phyloP scores from a whole-genome alignment of 148 eudicot genomes.

The Diospyros lotus region DNA sequence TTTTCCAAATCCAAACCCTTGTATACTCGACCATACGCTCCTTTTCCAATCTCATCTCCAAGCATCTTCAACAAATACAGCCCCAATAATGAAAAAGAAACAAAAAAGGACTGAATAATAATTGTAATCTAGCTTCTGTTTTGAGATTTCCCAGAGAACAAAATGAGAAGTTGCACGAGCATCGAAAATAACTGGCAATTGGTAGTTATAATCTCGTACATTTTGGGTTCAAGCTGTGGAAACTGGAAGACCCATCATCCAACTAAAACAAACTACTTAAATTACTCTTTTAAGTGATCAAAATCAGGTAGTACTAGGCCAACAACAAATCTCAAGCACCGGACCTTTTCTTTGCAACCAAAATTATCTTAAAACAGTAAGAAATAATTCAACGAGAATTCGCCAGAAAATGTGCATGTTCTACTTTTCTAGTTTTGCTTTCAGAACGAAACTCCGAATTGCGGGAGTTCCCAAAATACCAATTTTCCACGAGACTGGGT shows the following conservation, averaged over 20 bases:
- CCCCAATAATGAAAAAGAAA: background rate
- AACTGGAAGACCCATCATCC: background rate
- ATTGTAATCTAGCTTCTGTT: background rate
- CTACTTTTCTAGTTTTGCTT: too few relatives aligned
- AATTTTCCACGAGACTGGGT: background rate
- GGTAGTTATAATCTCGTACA: background rate
- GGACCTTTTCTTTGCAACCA: too few relatives aligned
- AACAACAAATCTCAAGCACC: background rate
- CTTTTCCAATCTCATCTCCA: slow-evolving; percentile 99
- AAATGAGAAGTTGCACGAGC: background rate
- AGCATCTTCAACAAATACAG: slow-evolving; percentile 54
- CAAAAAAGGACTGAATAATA: background rate
- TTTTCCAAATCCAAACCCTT: slow-evolving; percentile 98
- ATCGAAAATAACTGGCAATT: background rate
- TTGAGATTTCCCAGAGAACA: background rate
- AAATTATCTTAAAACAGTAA: too few relatives aligned
- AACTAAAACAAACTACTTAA: background rate
- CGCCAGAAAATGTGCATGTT: too few relatives aligned
- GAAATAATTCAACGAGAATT: too few relatives aligned
- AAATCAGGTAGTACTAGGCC: background rate
- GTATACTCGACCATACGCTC: slow-evolving; percentile 98
- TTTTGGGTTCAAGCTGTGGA: background rate
- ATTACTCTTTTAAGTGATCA: background rate
- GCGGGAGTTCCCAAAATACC: background rate
- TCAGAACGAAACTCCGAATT: too few relatives aligned